Evolutionary conservation across 1,284 basidiomycete genomes (phyloP), one percentile per base, ranked within the genome.

Genomic region (Ceratobasidium sp.): DNA sequence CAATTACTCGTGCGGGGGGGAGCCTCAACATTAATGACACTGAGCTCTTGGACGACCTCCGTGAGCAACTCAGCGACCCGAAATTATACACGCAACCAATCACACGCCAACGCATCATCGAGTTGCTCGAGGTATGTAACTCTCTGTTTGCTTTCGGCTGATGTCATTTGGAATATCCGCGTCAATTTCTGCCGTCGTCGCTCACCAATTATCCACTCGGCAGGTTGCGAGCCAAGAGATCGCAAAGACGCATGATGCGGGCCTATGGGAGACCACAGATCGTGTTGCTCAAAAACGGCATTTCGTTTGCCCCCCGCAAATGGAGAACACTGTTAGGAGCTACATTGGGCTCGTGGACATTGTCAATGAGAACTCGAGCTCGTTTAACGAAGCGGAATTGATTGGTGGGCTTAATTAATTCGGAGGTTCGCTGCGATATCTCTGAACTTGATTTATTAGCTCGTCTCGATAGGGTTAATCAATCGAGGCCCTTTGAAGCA

Each of bases 401-500:
- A 60, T 24, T 41, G 69, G 69, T 72, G n/a, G 51, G 44, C 31
- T 17, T 45, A 33, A 45, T 48, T 29, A 31, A 54, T 48, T 53
- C 17, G 14, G 14, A 47, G 19, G 14, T 15, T 50, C 22, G 47
- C 29, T 33, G 47, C 56, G 45, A 24, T 69, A 19, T 36, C 56
- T 72, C 69, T 60, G 45, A 57, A 57, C 57, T 72, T 62, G 69
- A 72, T 45, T 24, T 22, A 60, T 24, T 47, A 72, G 69, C 69
- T 53, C 69, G 69, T 17, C 57, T 72, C 47, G 47, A n/a, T 47
- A 57, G 48, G 45, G 62, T 72, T 47, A 72, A 72, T 48, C 69
- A 72, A 72, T 72, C 69, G 31, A 72, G 62, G 57, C 69, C 69
- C 22, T 72, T 72, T 48, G 56, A 72, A 57, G 47, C 69, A 36